A percentile compares a stretch with the other conserved stretches of the same genome.
Conservation (phyloP, 208 protist species). For the Trypanosoma conorhini region DNA sequence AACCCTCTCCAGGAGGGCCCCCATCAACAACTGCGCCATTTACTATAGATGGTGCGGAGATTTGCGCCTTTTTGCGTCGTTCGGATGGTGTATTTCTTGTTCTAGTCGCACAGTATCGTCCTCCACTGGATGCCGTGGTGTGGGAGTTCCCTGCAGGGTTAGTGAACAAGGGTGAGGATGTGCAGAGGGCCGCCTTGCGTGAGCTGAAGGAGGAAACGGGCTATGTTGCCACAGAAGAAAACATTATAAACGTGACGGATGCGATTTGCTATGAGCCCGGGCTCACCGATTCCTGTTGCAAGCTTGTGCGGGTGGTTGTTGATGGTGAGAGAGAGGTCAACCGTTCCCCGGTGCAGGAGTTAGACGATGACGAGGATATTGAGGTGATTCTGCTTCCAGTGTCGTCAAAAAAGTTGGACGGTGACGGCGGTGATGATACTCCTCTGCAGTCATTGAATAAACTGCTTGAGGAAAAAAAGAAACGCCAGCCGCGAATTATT, state of each 20-base stretch:
- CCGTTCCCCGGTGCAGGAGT: conserved; percentile 42
- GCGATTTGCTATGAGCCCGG: conserved; percentile 62
- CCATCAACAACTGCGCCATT: conserved; percentile 38
- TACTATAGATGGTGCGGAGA: conserved; percentile 67
- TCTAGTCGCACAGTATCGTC: conserved; percentile 83
- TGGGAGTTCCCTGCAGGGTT: conserved; percentile 87
- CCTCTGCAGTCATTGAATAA: conserved; percentile 28
- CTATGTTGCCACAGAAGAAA: conserved; percentile 43
- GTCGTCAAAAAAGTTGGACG: conserved; percentile 1
- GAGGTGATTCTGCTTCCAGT: conserved; percentile 70
- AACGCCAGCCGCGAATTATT: conserved; percentile 31
- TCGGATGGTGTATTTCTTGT: conserved; percentile 47
- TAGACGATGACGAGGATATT: conserved; percentile 81
- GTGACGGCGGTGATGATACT: conserved; percentile 5
- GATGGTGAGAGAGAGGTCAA: conserved; percentile 56
- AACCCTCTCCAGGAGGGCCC: conserved; percentile 34
- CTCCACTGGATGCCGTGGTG: conserved; percentile 60
- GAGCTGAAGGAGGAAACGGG: conserved; percentile 87
- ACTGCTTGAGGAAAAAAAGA: conserved; percentile 30
- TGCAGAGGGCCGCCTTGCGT: conserved; percentile 58
- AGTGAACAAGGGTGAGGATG: conserved; percentile 62
- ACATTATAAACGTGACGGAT: conserved; percentile 45
- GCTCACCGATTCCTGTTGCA: conserved; percentile 67
- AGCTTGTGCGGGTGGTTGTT: conserved; percentile 57
- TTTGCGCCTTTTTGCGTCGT: conserved; percentile 55